Evolutionary conservation across 768 basidiomycete species (phyloP).

Genomic region (Tephrocybe sp.): DNA sequence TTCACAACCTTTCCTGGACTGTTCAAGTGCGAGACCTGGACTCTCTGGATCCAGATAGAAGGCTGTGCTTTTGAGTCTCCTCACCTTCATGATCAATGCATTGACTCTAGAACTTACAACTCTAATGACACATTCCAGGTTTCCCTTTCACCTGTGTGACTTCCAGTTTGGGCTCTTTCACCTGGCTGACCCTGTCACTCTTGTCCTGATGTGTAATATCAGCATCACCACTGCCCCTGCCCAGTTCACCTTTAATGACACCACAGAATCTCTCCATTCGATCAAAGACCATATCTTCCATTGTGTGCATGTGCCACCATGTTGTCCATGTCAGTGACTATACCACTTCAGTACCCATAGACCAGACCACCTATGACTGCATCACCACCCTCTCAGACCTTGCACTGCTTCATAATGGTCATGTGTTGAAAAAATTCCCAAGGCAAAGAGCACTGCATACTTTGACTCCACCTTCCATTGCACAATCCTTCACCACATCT

Average conservation of each 20-base stretch:
- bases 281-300: slow-evolving; percentile 55
- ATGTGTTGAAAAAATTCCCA: slow-evolving; percentile 61
- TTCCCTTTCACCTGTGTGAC: too few species aligned
- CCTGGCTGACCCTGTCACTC: slow-evolving; percentile 28
- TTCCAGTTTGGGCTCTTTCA: too few species aligned
- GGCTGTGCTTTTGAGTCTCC: too few species aligned
- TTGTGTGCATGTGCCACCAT: slow-evolving; percentile 66
- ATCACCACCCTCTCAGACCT: slow-evolving; percentile 76
- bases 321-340: slow-evolving; percentile 90
- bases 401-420: slow-evolving; percentile 76
- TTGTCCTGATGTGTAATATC: slow-evolving; percentile 51
- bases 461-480: slow-evolving; percentile 90
- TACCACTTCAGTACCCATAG: slow-evolving; percentile 67
- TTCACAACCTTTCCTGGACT: too few species aligned
- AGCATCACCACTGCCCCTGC: slow-evolving; percentile 58
- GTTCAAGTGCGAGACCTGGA: too few species aligned
- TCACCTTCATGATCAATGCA: too few species aligned
- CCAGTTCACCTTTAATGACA: slow-evolving; percentile 43
- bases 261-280: slow-evolving; percentile 32
- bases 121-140: too few species aligned
- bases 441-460: slow-evolving; percentile 74
- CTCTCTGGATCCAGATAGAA: too few species aligned
- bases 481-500: slow-evolving; percentile 72
- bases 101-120: too few species aligned
- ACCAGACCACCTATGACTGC: slow-evolving; percentile 65